These are phyloP conservation scores for Monilinia aucupariae DNA, from an alignment of 2,329 filamentous ascomycete species.

Conservation along the genomic window DNA sequence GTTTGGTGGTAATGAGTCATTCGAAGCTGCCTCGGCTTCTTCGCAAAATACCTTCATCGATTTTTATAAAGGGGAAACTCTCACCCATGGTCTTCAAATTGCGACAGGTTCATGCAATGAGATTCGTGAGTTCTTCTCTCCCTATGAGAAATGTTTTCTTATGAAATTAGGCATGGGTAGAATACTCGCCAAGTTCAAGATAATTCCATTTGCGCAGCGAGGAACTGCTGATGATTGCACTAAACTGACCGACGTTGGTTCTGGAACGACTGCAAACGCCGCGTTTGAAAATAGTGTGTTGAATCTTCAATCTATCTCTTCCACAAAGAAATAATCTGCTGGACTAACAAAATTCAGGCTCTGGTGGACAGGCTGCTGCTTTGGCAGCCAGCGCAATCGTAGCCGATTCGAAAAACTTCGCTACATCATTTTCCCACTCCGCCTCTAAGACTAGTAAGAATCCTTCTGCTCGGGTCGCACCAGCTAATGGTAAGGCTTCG, in stretches of 20 bases:
- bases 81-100: conserved; percentile 56
- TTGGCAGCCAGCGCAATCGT: conserved; percentile 21
- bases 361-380: conserved; percentile 18
- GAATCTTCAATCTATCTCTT: neutral
- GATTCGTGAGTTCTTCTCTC: conserved; percentile 24
- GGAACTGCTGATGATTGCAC: conserved; percentile 44
- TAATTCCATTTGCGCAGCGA: conserved; percentile 43
- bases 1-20: conserved; percentile 21
- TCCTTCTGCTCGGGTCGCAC: neutral
- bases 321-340: neutral
- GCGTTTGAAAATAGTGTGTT: conserved; percentile 20
- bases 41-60: conserved; percentile 33
- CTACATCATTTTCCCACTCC: neutral
- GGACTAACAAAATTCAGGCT: neutral
- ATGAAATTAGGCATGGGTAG: conserved; percentile 32
- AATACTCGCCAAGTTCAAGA: conserved; percentile 32
- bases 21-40: conserved; percentile 24
- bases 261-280: conserved; percentile 20
- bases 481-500: neutral
- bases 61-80: conserved; percentile 34
- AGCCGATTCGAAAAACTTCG: conserved; percentile 12
- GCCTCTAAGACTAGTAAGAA: neutral
- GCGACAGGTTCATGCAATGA: conserved; percentile 54
- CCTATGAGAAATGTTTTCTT: neutral
- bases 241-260: conserved; percentile 40